phyloP scores from a whole-genome alignment of 495 filamentous ascomycete species.

The Margaritispora aquatica region DNA sequence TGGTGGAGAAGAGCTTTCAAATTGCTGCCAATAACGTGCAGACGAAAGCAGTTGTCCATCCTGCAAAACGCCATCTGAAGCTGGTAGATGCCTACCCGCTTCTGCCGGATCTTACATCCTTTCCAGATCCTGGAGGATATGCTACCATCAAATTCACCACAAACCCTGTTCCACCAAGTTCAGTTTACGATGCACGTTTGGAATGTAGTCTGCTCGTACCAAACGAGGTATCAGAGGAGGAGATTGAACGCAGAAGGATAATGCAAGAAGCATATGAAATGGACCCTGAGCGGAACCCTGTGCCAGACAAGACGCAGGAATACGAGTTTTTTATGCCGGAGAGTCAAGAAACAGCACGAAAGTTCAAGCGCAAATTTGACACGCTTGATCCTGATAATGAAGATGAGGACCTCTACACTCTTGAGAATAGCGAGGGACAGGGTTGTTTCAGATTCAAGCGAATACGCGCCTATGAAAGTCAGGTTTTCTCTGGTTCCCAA shows the following conservation, averaged over 20 bases:
- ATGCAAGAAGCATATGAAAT: conserved; percentile 54
- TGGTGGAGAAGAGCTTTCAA: conserved; percentile 81
- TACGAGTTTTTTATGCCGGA: conserved; percentile 77
- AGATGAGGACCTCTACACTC: conserved; percentile 59
- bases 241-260: conserved; percentile 40
- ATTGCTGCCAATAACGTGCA: conserved; percentile 59
- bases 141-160: conserved; percentile 84
- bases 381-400: conserved; percentile 62
- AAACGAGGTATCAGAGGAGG: conserved; percentile 41
- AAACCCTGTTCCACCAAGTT: conserved; percentile 59
- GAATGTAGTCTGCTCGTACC: conserved; percentile 76
- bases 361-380: conserved; percentile 69
- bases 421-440: conserved; percentile 36
- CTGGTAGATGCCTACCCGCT: conserved; percentile 75
- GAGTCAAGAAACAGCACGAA: conserved; percentile 44
- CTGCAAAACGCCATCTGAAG: conserved; percentile 70
- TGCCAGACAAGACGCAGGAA: conserved; percentile 57
- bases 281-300: conserved; percentile 55
- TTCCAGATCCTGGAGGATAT: conserved; percentile 82
- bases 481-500: conserved; percentile 59
- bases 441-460: conserved; percentile 66
- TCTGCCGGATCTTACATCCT: conserved; percentile 79
- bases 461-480: conserved; percentile 79
- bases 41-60: conserved; percentile 77
- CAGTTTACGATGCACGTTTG: conserved; percentile 70